Evolutionary conservation across 2,329 filamentous ascomycete species (phyloP).

Genomic region (Diaporthe vexans): DNA sequence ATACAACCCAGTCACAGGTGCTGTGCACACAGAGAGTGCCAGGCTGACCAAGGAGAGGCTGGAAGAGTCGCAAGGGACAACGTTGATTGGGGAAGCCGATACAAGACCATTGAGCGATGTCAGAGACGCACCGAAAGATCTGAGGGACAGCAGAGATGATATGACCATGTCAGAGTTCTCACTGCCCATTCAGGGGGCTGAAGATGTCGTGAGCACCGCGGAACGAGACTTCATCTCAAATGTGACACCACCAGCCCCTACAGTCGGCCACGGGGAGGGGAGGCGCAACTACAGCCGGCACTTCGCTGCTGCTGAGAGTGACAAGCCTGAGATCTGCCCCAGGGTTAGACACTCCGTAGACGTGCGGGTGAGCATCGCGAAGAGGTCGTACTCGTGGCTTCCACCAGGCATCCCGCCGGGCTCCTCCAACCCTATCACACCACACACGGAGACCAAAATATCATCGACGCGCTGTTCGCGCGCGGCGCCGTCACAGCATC

Average conservation of each 20-base stretch:
- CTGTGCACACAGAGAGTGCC: background rate
- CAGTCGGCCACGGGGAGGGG: background rate
- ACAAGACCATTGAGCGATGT: background rate
- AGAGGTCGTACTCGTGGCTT: slow-evolving; percentile 21
- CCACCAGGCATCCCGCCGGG: background rate
- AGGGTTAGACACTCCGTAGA: slow-evolving; percentile 26
- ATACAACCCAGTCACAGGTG: slow-evolving; percentile 16
- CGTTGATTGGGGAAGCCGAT: slow-evolving; percentile 13
- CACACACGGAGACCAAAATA: slow-evolving; percentile 24
- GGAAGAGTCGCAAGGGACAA: slow-evolving; percentile 25
- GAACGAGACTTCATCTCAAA: background rate
- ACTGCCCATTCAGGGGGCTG: slow-evolving; percentile 12
- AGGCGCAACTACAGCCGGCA: slow-evolving; percentile 5
- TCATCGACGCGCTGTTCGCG: slow-evolving; percentile 24
- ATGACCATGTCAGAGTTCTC: slow-evolving; percentile 20
- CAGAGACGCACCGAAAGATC: background rate
- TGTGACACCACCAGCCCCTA: slow-evolving; percentile 3
- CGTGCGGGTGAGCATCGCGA: slow-evolving; percentile 25
- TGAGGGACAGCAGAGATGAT: slow-evolving; percentile 13
- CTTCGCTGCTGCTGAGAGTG: background rate
- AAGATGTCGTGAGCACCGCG: background rate
- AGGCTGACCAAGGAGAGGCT: background rate
- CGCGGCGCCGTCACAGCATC: background rate
- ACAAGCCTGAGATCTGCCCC: slow-evolving; percentile 10
- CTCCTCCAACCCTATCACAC: background rate